These are phyloP conservation scores for Aspergillus diversus DNA, from an alignment of 495 filamentous ascomycete genomes.

Conservation along the genomic window DNA sequence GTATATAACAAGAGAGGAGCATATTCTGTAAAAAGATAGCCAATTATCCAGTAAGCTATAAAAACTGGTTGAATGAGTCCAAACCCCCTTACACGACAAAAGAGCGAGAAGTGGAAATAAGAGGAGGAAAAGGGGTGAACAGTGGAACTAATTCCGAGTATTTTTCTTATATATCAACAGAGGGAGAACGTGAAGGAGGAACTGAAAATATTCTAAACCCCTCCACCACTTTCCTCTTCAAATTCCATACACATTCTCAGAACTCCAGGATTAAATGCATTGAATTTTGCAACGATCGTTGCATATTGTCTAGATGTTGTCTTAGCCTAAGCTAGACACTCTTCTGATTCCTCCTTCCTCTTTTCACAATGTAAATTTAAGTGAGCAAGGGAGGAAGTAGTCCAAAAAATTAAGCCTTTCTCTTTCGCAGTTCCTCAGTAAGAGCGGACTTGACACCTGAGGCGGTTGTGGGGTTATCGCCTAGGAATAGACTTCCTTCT, in stretches of 20 bases:
- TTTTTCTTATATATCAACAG: background rate
- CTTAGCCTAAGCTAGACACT: background rate
- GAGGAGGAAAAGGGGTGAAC: background rate
- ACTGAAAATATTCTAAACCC: background rate
- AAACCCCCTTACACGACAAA: background rate
- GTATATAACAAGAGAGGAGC: no score
- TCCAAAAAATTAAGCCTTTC: constrained; percentile 22
- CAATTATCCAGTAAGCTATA: no score
- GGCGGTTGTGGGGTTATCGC: constrained; percentile 33
- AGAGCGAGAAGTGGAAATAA: background rate
- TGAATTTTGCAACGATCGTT: no score
- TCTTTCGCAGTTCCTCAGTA: constrained; percentile 34
- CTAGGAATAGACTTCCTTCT: constrained; percentile 35
- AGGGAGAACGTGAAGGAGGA: background rate
- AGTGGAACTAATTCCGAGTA: background rate
- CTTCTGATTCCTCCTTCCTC: background rate
- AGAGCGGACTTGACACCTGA: constrained; percentile 32
- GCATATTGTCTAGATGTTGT: no score
- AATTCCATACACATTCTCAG: no score
- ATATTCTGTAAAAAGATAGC: no score
- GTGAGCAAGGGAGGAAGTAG: constrained; percentile 12
- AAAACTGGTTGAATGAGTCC: no score
- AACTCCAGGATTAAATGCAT: no score
- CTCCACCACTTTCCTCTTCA: no score
- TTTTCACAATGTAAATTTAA: background rate